phyloP scores from a whole-genome alignment of 2,329 filamentous ascomycete species.

The Fusarium oxysporum region DNA sequence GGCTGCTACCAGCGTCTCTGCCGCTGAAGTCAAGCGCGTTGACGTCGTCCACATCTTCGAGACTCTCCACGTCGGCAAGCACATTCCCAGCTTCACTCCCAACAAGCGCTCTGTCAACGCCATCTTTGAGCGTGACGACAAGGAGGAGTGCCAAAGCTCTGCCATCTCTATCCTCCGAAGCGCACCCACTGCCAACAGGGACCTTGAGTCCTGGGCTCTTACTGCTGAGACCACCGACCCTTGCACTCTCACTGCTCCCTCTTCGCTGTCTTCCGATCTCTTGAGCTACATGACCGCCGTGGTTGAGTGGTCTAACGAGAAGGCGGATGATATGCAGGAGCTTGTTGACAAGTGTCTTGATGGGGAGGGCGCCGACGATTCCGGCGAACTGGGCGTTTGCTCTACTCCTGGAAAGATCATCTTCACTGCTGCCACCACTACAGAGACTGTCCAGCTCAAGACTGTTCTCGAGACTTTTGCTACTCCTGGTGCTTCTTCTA shows the following conservation, averaged over 20 bases:
- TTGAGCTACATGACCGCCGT: conserved; percentile 26
- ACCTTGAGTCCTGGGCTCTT: not conserved
- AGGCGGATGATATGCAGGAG: not conserved
- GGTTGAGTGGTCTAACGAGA: conserved; percentile 4
- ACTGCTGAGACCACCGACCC: not conserved
- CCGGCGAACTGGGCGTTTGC: not conserved
- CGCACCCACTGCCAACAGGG: not conserved
- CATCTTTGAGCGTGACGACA: conserved; percentile 11
- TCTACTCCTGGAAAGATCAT: conserved; percentile 9
- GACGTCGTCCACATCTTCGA: conserved; percentile 32
- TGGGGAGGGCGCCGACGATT: not conserved
- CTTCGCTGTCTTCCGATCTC: conserved; percentile 17
- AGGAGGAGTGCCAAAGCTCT: conserved; percentile 17
- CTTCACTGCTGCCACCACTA: conserved; percentile 26
- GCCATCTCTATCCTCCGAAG: conserved; percentile 3
- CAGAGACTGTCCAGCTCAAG: conserved; percentile 15
- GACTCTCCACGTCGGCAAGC: conserved; percentile 21
- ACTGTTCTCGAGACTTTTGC: conserved; percentile 1
- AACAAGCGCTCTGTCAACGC: conserved; percentile 29
- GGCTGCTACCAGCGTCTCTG: conserved; percentile 10
- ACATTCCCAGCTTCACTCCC: conserved; percentile 11
- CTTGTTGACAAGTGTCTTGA: conserved; percentile 10
- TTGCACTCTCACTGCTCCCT: conserved; percentile 21
- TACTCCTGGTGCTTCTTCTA: not conserved
- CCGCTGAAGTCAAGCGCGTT: conserved; percentile 8